Evolutionary conservation across 2,329 filamentous ascomycete genomes (phyloP), one percentile per base, ranked within the genome.

Genomic region (Cladosporium sp.): DNA sequence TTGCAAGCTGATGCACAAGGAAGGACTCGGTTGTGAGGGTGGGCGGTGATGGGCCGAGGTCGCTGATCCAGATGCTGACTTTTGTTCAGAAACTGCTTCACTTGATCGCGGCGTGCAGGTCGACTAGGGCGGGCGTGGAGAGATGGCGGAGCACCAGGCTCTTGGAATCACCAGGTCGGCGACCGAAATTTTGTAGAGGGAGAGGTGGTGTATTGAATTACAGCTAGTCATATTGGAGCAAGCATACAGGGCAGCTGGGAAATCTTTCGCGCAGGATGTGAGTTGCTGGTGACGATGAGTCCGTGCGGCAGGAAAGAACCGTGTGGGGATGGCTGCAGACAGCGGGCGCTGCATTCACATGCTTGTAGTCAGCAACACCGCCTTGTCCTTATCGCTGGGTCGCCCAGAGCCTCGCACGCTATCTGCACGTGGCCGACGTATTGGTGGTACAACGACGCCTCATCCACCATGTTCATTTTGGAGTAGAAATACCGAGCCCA

Each of bases 41-140:
- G 22, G 28, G 42, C 4, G 42, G 42, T 45, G 15, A 6, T 45
- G 17, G n/a, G 28, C 28, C n/a, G 15, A 3, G 15, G 20, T 45
- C 42, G 22, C 22, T 45, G 10, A 4, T 25, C 42, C 15, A 45
- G 39, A 47, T 34, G 36, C 32, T 39, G 22, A 44, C 37, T 54
- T 54, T 45, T 54, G 25, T 28, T 54, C 51, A 54, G 28, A 54
- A 39, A 25, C 25, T 54, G 51, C 51, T 45, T 45, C n/a, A n/a
- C 42, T 45, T 15, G 42, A 15, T 28, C 13, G 4, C 39, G 17
- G 19, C 3, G 28, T 7, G 15, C 7, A 54, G 49, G 19, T n/a
- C 32, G 17, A 19, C 39, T 54, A 54, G 39, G 51, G 51, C 19
- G 51, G 51, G 3, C 28, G 25, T 1, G 22, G 49, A 36, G 39